Percentiles rank a stretch among this genome's conserved stretches.
These are phyloP conservation scores for Primulina huaijiensis DNA, from an alignment of 257 asterid genomes.

Conservation along the genomic window DNA sequence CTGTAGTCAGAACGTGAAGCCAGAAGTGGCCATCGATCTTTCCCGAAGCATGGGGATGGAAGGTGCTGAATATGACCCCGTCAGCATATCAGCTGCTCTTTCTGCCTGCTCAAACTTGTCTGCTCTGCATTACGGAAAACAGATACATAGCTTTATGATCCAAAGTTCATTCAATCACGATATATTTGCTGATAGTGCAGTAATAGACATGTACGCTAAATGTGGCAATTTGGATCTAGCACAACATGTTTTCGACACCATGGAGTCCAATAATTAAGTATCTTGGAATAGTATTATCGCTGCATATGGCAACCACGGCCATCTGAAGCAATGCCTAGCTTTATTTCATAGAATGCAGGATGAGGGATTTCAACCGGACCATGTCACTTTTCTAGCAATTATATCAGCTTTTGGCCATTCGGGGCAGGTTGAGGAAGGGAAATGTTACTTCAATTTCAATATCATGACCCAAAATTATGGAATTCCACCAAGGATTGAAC, in stretches of 20 bases:
- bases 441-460: conserved; percentile 48
- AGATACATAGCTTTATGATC: conserved; percentile 65
- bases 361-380: conserved; percentile 62
- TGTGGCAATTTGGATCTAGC: conserved; percentile 70
- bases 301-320: conserved; percentile 86
- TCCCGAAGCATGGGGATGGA: conserved; percentile 59
- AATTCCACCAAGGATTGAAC: conserved; percentile 64
- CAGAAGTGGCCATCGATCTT: conserved; percentile 59
- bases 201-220: conserved; percentile 80
- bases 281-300: conserved; percentile 95
- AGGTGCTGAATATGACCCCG: conserved; percentile 62
- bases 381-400: conserved; percentile 71
- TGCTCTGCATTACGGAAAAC: conserved; percentile 63
- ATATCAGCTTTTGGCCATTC: conserved; percentile 81
- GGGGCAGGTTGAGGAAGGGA: conserved; percentile 73
- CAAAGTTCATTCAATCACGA: conserved; percentile 47
- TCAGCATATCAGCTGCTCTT: conserved; percentile 76
- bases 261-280: conserved; percentile 64
- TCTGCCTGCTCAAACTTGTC: conserved; percentile 71
- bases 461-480: conserved; percentile 51
- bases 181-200: conserved; percentile 58
- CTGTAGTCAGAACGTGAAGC: conserved; percentile 72
- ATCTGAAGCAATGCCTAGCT: conserved; percentile 36
- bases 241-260: conserved; percentile 50
- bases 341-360: conserved; percentile 53